Conservation (phyloP, 148 eudicot genomes). For the Diospyros lotus region DNA sequence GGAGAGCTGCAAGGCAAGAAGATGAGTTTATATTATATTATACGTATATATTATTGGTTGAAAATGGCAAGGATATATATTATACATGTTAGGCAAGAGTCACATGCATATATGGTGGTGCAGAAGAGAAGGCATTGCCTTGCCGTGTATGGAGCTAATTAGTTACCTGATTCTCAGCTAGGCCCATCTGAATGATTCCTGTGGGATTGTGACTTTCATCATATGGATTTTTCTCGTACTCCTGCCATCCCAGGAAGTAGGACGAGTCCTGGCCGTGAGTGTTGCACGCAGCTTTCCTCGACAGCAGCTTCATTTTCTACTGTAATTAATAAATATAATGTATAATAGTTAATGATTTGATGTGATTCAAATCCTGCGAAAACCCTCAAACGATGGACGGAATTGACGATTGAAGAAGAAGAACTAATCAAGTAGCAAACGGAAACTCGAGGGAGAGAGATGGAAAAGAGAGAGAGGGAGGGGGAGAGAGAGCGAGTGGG, state of each 20-base stretch:
- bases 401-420: too few relatives aligned
- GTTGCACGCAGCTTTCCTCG: constrained; percentile 44
- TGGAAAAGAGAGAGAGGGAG: constrained; percentile 10
- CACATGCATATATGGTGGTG: not conserved
- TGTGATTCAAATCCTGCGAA: too few relatives aligned
- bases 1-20: constrained; percentile 34
- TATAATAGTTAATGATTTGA: too few relatives aligned
- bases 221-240: constrained; percentile 66
- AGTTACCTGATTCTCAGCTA: constrained; percentile 57
- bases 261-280: constrained; percentile 75
- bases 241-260: constrained; percentile 81
- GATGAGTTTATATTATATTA: not conserved
- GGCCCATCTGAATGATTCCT: constrained; percentile 85
- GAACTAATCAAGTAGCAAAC: too few relatives aligned
- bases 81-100: not conserved
- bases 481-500: constrained; percentile 2
- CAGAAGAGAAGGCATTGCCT: not conserved
- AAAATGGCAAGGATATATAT: not conserved
- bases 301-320: constrained; percentile 33
- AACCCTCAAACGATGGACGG: too few relatives aligned
- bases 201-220: constrained; percentile 35
- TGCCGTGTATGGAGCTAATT: not conserved
- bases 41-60: not conserved
- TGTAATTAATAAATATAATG: too few relatives aligned
- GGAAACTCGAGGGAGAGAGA: not conserved